Evolutionary conservation across 108 stramenopile genomes (phyloP), one percentile per base, ranked within the genome.

Genomic region (Skeletonema potamos): DNA sequence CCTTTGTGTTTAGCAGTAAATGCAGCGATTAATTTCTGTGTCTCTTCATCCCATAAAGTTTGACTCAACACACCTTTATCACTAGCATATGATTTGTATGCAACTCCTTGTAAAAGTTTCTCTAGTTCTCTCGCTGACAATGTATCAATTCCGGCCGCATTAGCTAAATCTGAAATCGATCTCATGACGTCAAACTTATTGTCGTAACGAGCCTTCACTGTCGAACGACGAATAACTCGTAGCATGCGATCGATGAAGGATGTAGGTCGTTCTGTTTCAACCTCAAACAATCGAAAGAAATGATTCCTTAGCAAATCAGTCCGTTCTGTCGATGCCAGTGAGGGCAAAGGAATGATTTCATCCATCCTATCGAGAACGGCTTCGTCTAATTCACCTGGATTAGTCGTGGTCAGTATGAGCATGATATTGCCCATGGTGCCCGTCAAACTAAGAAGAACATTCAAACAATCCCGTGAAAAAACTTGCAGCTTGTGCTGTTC

Each of bases 281-380:
- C 18, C 3, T 68, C 41, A 64, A 83, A 78, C 29, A 65, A 28
- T 29, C 32, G 67, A 24, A 68, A 67, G 65, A 96, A 90, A 51
- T 86, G 84, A 37, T 86, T 77, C 24, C 37, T 56, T 22, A 96
- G 46, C 55, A 96, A 84, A 0, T 48, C 37, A 29, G 60, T 33
- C 32, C 93, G 76, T 58, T 87, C 91, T 4, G 51, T 55, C 4
- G 32, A 27, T 24, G 57, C 65, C 17, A 93, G 93, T 18, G 92
- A 71, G 3, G 74, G 82, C 27, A 94, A 82, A 24, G 81, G 64
- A 41, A 96, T 82, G 59, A 90, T 85, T 60, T 96, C 92, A 66
- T 96, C 93, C 66, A 92, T 87, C 64, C 95, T 87, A 63, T 96
- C 93, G 26, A 89, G 83, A 29, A 96, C 83, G 18, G 95, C 95